These are phyloP conservation scores for Clavispora carvajalis DNA, from an alignment of 805 yeast species.

Conservation along the genomic window DNA sequence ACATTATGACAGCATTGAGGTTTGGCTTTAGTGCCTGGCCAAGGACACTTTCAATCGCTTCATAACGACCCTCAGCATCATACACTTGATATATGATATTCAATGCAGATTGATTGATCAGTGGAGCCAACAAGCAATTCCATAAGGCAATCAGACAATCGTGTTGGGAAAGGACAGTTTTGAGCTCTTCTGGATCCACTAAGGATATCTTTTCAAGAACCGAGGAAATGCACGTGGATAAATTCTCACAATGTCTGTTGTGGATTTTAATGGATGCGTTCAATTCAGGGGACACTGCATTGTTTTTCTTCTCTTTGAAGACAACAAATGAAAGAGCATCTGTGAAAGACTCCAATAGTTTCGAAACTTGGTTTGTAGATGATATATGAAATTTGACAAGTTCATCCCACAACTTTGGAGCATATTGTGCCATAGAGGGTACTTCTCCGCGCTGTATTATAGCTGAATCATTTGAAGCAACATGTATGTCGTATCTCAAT, in stretches of 20 bases:
- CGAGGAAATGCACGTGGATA: slow-evolving; percentile 16
- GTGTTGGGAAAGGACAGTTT: slow-evolving; percentile 17
- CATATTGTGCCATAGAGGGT: slow-evolving; percentile 10
- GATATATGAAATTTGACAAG: slow-evolving; percentile 7
- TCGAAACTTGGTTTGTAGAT: slow-evolving; percentile 7
- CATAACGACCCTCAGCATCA: slow-evolving; percentile 70
- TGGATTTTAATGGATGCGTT: slow-evolving; percentile 26
- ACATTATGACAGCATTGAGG: slow-evolving; percentile 44
- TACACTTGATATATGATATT: slow-evolving; percentile 70
- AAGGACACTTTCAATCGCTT: slow-evolving; percentile 59
- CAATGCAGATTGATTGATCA: slow-evolving; percentile 63
- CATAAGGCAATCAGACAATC: slow-evolving; percentile 59
- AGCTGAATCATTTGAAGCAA: slow-evolving; percentile 9
- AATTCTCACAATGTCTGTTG: slow-evolving; percentile 22
- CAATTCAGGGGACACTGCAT: slow-evolving; percentile 14
- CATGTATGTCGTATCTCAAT: slow-evolving; percentile 16
- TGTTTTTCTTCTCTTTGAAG: slow-evolving; percentile 21
- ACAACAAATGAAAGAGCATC: slow-evolving; percentile 15
- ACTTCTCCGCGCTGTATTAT: slow-evolving; percentile 7
- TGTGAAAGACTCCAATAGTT: slow-evolving; percentile 14
- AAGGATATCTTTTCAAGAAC: slow-evolving; percentile 30
- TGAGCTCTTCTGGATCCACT: slow-evolving; percentile 22
- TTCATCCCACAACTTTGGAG: slow-evolving; percentile 9
- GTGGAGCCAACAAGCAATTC: slow-evolving; percentile 68
- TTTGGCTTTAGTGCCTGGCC: slow-evolving; percentile 39